Conservation (phyloP, 257 asterid species). For the Echium plantagineum region DNA sequence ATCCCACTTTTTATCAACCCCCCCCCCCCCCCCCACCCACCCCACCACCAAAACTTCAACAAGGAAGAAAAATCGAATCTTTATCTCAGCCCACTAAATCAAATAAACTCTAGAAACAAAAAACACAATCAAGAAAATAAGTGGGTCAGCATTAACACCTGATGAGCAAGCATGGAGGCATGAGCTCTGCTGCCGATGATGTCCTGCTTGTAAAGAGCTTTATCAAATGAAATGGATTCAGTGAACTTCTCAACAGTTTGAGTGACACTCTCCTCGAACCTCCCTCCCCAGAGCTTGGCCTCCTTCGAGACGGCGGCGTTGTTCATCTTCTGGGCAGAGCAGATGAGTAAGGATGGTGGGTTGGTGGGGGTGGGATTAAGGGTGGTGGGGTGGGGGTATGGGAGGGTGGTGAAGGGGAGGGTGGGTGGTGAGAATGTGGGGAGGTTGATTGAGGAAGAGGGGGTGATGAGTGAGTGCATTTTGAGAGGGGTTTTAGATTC, state of each 20-base stretch:
- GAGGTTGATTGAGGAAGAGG: conserved; percentile 7
- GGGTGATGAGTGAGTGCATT: conserved; percentile 1
- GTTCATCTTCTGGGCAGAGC: conserved; percentile 16
- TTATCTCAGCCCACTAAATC: too few species aligned
- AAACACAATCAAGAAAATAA: too few species aligned
- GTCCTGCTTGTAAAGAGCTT: conserved; percentile 82
- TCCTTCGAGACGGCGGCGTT: conserved; percentile 33
- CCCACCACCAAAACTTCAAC: too few species aligned
- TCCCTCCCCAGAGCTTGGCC: conserved; percentile 96
- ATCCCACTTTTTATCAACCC: too few species aligned
- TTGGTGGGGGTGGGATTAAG: background rate
- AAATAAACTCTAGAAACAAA: too few species aligned
- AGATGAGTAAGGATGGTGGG: conserved; percentile 1
- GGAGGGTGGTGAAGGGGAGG: conserved; percentile 5
- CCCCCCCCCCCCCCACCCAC: too few species aligned
- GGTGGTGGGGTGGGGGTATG: conserved; percentile 3
- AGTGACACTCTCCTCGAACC: conserved; percentile 84
- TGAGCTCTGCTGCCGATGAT: conserved; percentile 95
- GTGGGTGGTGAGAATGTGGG: conserved; percentile 10
- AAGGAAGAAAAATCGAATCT: too few species aligned
- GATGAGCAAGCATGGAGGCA: conserved; percentile 86
- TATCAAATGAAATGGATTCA: conserved; percentile 83
- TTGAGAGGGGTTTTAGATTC: background rate
- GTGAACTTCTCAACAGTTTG: conserved; percentile 89
- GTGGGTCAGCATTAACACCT: conserved; percentile 16